Evolutionary conservation across 306 rosid genomes (phyloP).

Genomic region (Prunus fruticosa): DNA sequence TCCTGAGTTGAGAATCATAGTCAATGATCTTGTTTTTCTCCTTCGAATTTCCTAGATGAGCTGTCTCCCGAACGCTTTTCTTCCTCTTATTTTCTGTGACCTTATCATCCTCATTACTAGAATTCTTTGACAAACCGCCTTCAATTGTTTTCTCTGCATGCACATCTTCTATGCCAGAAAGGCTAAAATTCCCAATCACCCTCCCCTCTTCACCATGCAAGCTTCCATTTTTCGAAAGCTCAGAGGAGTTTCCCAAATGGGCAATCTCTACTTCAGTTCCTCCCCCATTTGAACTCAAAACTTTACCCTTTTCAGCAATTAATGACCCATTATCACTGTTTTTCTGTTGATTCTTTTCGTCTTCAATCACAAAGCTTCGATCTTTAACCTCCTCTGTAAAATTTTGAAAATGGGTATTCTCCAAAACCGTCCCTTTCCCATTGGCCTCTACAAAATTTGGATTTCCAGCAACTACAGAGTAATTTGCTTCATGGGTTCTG

Average conservation of each 20-base stretch:
- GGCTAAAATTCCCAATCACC: slow-evolving; percentile 21
- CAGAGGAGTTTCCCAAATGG: slow-evolving; percentile 11
- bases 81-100: slow-evolving; percentile 9
- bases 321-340: slow-evolving; percentile 2
- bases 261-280: neutral
- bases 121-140: slow-evolving; percentile 9
- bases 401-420: slow-evolving; percentile 26
- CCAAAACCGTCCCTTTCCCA: slow-evolving; percentile 13
- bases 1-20: slow-evolving; percentile 14
- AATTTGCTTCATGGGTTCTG: slow-evolving; percentile 20
- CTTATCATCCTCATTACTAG: slow-evolving; percentile 13
- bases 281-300: slow-evolving; percentile 5
- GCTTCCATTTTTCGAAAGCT: slow-evolving; percentile 22
- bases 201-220: slow-evolving; percentile 25
- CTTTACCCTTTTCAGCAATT: neutral
- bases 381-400: slow-evolving; percentile 17
- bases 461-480: neutral
- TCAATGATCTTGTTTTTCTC: slow-evolving; percentile 17
- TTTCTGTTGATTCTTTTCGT: slow-evolving; percentile 19
- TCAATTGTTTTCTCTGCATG: slow-evolving; percentile 1
- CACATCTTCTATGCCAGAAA: slow-evolving; percentile 9
- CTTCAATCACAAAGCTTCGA: slow-evolving; percentile 32
- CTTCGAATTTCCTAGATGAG: slow-evolving; percentile 13
- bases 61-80: neutral
- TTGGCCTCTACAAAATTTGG: neutral